phyloP scores from a whole-genome alignment of 768 basidiomycete species.

The Agrocybe praecox region DNA sequence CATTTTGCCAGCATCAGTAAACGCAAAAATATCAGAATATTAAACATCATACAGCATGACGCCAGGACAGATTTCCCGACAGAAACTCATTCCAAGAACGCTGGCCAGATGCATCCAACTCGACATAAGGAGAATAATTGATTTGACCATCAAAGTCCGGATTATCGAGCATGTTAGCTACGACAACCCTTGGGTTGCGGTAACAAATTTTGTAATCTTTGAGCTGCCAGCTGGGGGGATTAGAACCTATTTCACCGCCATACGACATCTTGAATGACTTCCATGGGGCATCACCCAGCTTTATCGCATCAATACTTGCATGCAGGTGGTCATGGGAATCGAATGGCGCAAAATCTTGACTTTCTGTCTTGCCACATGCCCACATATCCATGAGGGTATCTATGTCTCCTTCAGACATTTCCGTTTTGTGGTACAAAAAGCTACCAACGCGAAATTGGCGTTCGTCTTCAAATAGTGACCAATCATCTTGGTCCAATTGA shows the following conservation, averaged over 20 bases:
- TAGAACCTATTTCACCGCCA: background rate
- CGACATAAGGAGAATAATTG: slow-evolving; percentile 5
- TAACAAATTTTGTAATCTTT: background rate
- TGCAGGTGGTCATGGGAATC: background rate
- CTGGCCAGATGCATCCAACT: slow-evolving; percentile 6
- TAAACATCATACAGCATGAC: slow-evolving; percentile 30
- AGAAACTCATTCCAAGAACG: slow-evolving; percentile 30
- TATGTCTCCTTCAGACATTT: no score
- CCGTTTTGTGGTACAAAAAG: no score
- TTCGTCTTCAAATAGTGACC: no score
- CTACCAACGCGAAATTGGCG: no score
- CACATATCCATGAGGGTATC: no score
- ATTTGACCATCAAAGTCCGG: slow-evolving; percentile 4
- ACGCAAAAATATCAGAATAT: no score
- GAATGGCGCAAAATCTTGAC: no score
- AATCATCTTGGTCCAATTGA: no score
- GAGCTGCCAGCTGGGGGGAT: background rate
- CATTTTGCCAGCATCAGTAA: no score
- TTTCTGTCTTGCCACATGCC: no score
- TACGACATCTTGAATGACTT: background rate
- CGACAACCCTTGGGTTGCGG: background rate
- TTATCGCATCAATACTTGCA: background rate
- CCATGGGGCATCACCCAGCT: background rate
- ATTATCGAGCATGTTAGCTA: slow-evolving; percentile 1
- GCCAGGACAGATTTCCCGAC: slow-evolving; percentile 37